Conservation (phyloP, 345 rosid species). For the Citrus australasica region DNA sequence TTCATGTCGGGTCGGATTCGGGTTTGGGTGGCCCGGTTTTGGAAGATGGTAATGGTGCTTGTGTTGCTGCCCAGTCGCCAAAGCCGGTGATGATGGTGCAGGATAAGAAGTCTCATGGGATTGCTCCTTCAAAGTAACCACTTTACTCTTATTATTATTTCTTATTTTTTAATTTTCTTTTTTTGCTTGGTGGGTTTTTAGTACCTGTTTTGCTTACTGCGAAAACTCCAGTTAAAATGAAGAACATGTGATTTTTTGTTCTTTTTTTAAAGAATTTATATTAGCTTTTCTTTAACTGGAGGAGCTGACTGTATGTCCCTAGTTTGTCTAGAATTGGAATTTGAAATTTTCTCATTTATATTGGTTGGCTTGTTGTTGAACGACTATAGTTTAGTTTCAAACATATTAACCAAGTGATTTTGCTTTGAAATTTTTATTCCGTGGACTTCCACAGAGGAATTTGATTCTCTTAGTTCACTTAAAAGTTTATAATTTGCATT, state of each 20-base stretch:
- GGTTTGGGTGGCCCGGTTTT: constrained; percentile 18
- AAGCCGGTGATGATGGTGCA: constrained; percentile 30
- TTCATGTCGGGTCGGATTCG: constrained; percentile 18
- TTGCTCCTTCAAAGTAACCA: constrained; percentile 50
- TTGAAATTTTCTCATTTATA: neutral
- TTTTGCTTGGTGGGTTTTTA: neutral
- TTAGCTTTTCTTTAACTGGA: neutral
- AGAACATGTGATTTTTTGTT: neutral
- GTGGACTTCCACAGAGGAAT: neutral
- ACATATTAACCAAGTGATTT: neutral
- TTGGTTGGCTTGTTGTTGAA: neutral
- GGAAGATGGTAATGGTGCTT: constrained; percentile 30
- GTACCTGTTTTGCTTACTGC: neutral
- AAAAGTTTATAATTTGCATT: neutral
- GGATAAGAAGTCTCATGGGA: constrained; percentile 45
- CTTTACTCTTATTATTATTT: neutral
- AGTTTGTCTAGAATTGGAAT: neutral
- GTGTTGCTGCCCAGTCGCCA: constrained; percentile 21
- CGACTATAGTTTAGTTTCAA: neutral
- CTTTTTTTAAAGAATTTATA: neutral
- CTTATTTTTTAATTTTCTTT: neutral
- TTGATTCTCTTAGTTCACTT: neutral
- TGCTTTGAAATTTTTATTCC: neutral
- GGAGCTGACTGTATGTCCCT: neutral
- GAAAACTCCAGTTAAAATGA: neutral